Evolutionary conservation across 257 asterid species (phyloP), one percentile per base, ranked within the genome.

Genomic region (Dorcoceras hygrometricum): DNA sequence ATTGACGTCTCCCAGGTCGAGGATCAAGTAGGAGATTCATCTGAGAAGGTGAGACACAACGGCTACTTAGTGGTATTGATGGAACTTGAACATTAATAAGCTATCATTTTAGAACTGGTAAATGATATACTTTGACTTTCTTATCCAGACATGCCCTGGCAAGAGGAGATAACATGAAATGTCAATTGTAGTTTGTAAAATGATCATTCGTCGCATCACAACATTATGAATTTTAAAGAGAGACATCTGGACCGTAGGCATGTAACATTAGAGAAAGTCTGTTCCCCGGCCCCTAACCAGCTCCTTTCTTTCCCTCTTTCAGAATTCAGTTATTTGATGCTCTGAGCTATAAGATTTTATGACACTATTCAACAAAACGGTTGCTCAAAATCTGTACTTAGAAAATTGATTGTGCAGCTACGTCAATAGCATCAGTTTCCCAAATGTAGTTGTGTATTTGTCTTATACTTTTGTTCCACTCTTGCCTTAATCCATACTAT

Each of bases 1-100:
- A 72, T 82, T 22, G 95, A 89, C 27, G 93, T 87, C 75, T 80
- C 97, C 9, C 87, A 81, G 71, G 80, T 74, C 70, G 83, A 79
- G 12, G 67, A 82, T 32, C 89, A 76, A 43, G 73, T 82, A 18
- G 91, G 84, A 75, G 97, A 89, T 73, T 89, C 87, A n/a, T 79
- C 89, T 54, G 95, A 89, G 81, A 85, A 73, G 76, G 95, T 85
- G 75, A 51, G 76, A 57, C 71, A 27, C 58, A 36, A 29, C 26
- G 14, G 23, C 25, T 14, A 43, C 14, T 43, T 12, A 43, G 4
- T 43, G 51, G 51, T 43, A 43, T 14, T 43, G n/a, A 43, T 43
- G 51, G 14, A 43, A 43, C 51, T 43, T 3, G 51, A 14, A 12
- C 6, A 43, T 4, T 14, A 43, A 14, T 43, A 43, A 12, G 19